Evolutionary conservation across 2,329 filamentous ascomycete species (phyloP).

Genomic region (Rhinocladiella similis): DNA sequence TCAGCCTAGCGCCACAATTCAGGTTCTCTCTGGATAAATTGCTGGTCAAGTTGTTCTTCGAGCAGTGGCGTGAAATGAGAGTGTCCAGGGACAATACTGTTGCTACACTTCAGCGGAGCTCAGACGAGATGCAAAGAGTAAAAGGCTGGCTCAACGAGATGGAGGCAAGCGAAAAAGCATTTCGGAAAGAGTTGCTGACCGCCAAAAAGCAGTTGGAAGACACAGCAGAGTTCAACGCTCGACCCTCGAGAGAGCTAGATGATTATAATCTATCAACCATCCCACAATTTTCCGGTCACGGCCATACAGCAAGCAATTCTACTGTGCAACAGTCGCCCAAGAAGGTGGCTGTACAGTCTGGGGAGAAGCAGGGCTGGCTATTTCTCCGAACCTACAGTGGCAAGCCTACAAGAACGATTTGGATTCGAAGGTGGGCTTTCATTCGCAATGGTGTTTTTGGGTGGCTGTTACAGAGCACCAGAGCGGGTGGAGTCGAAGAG

Average conservation of each 20-base stretch:
- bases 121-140: constrained; percentile 83
- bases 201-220: constrained; percentile 83
- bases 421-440: constrained; percentile 93
- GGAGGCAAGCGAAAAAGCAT: constrained; percentile 81
- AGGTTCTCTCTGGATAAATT: constrained; percentile 82
- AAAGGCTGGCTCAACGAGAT: constrained; percentile 92
- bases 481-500: constrained; percentile 83
- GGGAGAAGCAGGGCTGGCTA: constrained; percentile 93
- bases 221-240: constrained; percentile 65
- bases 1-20: constrained; percentile 80
- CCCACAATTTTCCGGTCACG: constrained; percentile 73
- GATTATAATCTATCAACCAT: constrained; percentile 90
- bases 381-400: constrained; percentile 79
- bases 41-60: constrained; percentile 78
- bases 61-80: constrained; percentile 86
- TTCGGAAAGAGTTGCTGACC: constrained; percentile 76
- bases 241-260: constrained; percentile 88
- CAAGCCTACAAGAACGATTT: constrained; percentile 85
- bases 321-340: constrained; percentile 53
- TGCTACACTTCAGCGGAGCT: constrained; percentile 65
- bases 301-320: constrained; percentile 56
- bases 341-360: constrained; percentile 42
- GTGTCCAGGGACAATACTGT: constrained; percentile 65
- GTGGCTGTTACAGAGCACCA: constrained; percentile 79
- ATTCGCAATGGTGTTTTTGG: constrained; percentile 95